Conservation (phyloP, 2,329 filamentous ascomycete genomes). For the Colletotrichum caudatum region DNA sequence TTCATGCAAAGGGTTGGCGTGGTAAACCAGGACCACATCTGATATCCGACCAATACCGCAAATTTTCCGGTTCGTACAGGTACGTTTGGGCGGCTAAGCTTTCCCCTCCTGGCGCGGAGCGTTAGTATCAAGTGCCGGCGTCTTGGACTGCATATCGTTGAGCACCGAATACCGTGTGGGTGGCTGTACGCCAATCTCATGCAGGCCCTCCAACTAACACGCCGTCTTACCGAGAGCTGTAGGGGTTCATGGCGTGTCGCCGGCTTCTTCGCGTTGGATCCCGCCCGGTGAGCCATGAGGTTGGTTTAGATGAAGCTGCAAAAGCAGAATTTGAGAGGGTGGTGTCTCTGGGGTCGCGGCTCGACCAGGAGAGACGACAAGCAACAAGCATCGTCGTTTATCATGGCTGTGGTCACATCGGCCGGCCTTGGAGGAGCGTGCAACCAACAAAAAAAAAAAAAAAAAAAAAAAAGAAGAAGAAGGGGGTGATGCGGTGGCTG, state of each 20-base stretch:
- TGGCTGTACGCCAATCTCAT: constrained; percentile 11
- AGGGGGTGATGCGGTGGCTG: constrained; percentile 6
- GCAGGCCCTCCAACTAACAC: constrained; percentile 18
- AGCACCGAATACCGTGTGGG: constrained; percentile 1
- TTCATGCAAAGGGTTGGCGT: constrained; percentile 14
- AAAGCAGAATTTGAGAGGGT: constrained; percentile 12
- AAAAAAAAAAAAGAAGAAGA: constrained; percentile 12
- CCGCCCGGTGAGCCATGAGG: neutral
- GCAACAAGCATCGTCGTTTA: neutral
- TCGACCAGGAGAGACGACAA: neutral
- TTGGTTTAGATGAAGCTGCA: constrained; percentile 11
- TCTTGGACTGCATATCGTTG: constrained; percentile 18
- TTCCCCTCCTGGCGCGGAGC: constrained; percentile 20
- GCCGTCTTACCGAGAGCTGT: neutral
- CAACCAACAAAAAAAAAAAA: constrained; percentile 16
- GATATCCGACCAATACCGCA: constrained; percentile 16
- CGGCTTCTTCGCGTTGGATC: neutral
- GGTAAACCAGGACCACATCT: constrained; percentile 9
- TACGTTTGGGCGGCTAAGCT: neutral
- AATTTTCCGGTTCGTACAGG: constrained; percentile 30
- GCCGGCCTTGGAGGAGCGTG: constrained; percentile 20
- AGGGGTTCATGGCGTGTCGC: neutral
- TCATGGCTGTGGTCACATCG: constrained; percentile 3
- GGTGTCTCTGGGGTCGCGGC: constrained; percentile 18
- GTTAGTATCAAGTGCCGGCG: neutral